Conservation (phyloP, 352 stramenopile genomes). For the Phytophthora cryptogea region DNA sequence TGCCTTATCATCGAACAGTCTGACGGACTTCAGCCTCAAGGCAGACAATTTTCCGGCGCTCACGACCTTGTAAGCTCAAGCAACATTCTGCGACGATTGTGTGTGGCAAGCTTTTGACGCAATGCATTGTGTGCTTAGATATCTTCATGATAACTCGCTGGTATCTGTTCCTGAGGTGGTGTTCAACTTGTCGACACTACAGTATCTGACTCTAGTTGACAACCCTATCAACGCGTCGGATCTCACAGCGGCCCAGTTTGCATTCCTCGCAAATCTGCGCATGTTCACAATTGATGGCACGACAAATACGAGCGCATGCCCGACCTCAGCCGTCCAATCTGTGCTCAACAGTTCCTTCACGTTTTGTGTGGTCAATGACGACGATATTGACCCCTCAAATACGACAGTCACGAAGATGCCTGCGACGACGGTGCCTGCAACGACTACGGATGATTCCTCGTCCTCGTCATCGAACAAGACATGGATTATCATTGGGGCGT, state of each 20-base stretch:
- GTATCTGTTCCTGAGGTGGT: constrained; percentile 47
- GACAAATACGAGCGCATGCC: constrained; percentile 59
- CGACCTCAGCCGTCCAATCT: constrained; percentile 41
- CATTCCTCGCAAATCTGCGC: constrained; percentile 54
- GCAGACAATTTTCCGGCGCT: constrained; percentile 49
- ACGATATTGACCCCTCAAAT: constrained; percentile 19
- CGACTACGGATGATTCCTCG: constrained; percentile 14
- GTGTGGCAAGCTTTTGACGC: background rate
- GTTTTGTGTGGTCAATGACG: constrained; percentile 48
- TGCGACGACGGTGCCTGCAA: constrained; percentile 17
- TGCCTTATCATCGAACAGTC: constrained; percentile 47
- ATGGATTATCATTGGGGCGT: constrained; percentile 52
- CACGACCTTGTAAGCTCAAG: constrained; percentile 43
- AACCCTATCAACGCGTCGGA: constrained; percentile 65
- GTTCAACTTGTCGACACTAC: constrained; percentile 61
- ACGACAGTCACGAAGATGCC: constrained; percentile 23
- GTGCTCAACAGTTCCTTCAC: constrained; percentile 60
- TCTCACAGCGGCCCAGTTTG: constrained; percentile 53
- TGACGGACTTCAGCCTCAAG: constrained; percentile 43
- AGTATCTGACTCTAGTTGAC: constrained; percentile 42
- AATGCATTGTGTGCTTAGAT: constrained; percentile 19
- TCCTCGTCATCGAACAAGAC: constrained; percentile 44
- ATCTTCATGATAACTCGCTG: constrained; percentile 58
- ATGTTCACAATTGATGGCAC: constrained; percentile 57
- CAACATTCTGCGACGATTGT: background rate